A percentile compares a stretch with the other conserved stretches of the same genome.
phyloP scores from a whole-genome alignment of 495 filamentous ascomycete genomes.

The Tuber aestivum region DNA sequence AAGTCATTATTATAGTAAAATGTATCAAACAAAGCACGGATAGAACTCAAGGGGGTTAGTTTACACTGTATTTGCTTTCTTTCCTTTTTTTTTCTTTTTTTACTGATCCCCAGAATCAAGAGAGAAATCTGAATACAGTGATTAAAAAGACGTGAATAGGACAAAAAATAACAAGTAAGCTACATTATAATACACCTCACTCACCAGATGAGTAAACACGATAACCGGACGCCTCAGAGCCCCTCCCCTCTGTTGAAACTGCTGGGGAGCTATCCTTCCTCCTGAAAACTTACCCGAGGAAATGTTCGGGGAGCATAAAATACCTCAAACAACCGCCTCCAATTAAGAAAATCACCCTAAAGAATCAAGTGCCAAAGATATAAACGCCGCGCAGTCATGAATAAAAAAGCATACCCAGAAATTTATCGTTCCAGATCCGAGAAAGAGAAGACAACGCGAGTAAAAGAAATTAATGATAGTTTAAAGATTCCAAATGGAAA shows the following conservation, averaged over 20 bases:
- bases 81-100: not conserved
- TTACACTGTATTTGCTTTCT: slow-evolving; percentile 4
- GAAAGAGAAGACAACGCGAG: not conserved
- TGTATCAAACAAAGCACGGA: not conserved
- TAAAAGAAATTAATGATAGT: not conserved
- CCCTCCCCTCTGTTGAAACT: not conserved
- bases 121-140: not conserved
- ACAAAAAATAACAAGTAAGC: not conserved
- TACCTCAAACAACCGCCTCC: not conserved
- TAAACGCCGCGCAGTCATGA: not conserved
- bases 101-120: not conserved
- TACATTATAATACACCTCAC: slow-evolving; percentile 3
- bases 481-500: not conserved
- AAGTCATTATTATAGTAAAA: not conserved
- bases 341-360: not conserved
- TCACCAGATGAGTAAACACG: not conserved
- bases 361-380: slow-evolving; percentile 2
- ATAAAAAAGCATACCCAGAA: not conserved
- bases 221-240: slow-evolving; percentile 3
- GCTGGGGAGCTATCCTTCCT: not conserved
- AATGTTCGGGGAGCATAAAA: not conserved
- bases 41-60: not conserved
- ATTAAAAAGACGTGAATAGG: not conserved
- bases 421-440: not conserved
- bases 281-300: not conserved